Base-by-base conservation (phyloP, 2,329 filamentous ascomycete genomes). In the Xylaria sp. region DNA sequence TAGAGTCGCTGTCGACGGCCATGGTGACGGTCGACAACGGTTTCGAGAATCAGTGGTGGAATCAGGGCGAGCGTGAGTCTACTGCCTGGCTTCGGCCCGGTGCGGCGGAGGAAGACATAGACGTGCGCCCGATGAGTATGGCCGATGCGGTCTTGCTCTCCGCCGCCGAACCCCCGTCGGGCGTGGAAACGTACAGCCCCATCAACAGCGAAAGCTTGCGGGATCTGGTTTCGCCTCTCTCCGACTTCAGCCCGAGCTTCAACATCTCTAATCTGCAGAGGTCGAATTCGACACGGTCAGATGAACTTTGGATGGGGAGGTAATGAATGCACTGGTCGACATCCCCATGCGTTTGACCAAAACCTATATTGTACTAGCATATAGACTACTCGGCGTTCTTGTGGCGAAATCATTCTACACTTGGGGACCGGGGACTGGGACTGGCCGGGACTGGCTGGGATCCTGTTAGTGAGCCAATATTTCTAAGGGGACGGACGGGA, bases 41-140 rank as follows among this genome's bases (percentile, higher is more conserved):
- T 2, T 88, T 88, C 71, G 86, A 88, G 78, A 83, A 85, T 69
- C 85, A 88, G 75, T 87, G 86, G 85, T 88, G 86, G 86, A 83
- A 87, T 72, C 84, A 85, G 69, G 86, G 85, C 0, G 67, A 69
- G 9, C 77, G 81, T 1, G 77, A 79, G 58, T 70, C 76, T 1
- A 76, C 72, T 25, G 67, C 70, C 18, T 68, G 72, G 59, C 64
- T 69, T 33, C 72, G 75, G 0, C 56, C 68, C 12, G 71, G 74
- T n/a, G 9, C 51, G n/a, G 13, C 15, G 20, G 70, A 73, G n/a
- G 64, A 76, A 49, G 55, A 75, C 56, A 36, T 68, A 49, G 55
- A 75, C 56, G 41, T 68, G 51, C 69, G 70, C 33, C 73, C 66
- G 49, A 59, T 72, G 68, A 79, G 72, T 39, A 75, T 73, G 62